Conservation (phyloP, 768 basidiomycete species). For the Dacryopinax primogenitus region DNA sequence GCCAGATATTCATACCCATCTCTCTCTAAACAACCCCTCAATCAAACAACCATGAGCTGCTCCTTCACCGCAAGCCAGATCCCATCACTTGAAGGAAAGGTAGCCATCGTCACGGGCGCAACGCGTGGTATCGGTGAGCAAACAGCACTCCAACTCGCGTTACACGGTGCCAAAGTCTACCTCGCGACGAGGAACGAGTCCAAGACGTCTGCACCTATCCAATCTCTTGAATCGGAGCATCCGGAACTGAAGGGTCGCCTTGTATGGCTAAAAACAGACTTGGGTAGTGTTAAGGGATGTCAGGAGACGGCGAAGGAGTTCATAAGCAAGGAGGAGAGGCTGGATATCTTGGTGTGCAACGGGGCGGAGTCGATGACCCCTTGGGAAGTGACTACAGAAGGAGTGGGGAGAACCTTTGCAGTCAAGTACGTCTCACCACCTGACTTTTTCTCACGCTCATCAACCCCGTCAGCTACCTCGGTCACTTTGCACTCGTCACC, state of each 20-base stretch:
- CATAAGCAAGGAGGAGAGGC: slow-evolving; percentile 29
- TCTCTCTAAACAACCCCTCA: no score
- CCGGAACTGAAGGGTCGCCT: slow-evolving; percentile 26
- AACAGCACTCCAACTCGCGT: slow-evolving; percentile 29
- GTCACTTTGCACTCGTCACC: not conserved
- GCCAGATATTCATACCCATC: no score
- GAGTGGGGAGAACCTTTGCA: slow-evolving; percentile 9
- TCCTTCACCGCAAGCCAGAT: slow-evolving; percentile 29
- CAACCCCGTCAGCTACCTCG: not conserved
- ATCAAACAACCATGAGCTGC: no score
- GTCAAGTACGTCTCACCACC: not conserved
- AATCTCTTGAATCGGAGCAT: slow-evolving; percentile 27
- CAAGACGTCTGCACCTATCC: slow-evolving; percentile 26
- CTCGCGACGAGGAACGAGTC: slow-evolving; percentile 29
- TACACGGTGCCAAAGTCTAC: slow-evolving; percentile 35
- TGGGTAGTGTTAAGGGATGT: slow-evolving; percentile 29
- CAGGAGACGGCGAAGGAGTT: slow-evolving; percentile 30
- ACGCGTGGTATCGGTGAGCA: slow-evolving; percentile 34
- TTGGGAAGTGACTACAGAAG: slow-evolving; percentile 14
- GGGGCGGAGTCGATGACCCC: slow-evolving; percentile 14
- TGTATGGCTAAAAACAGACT: slow-evolving; percentile 31
- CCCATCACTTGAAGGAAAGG: slow-evolving; percentile 37
- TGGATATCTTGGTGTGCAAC: slow-evolving; percentile 32
- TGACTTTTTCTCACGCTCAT: not conserved
- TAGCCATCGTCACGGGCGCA: slow-evolving; percentile 40